These are phyloP conservation scores for Schizochytrium sp. DNA, from an alignment of 108 stramenopile species.

Conservation along the genomic window DNA sequence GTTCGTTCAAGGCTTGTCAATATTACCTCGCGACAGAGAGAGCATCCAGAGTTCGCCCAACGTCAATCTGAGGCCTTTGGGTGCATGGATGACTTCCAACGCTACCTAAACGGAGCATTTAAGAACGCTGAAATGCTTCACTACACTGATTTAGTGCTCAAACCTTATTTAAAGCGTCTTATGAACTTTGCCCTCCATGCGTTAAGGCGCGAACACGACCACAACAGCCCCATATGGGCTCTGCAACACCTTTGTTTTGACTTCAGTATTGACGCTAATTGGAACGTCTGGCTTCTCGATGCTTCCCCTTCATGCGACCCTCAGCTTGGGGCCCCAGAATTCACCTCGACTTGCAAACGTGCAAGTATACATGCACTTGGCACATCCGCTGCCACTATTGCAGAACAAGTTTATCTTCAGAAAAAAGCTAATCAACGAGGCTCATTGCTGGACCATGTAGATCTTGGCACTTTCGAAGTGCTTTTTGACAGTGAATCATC, in stretches of 20 bases:
- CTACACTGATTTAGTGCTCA: conserved; percentile 37
- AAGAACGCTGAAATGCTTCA: conserved; percentile 48
- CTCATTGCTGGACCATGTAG: conserved; percentile 30
- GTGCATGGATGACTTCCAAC: conserved; percentile 57
- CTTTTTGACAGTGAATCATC: conserved; percentile 51
- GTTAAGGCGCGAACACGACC: conserved; percentile 55
- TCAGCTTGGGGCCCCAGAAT: conserved; percentile 27
- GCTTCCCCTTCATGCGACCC: conserved; percentile 24
- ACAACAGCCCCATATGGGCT: conserved; percentile 34
- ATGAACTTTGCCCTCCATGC: conserved; percentile 58
- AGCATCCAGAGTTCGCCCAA: conserved; percentile 43
- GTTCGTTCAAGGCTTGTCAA: conserved; percentile 9
- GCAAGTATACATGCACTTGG: conserved; percentile 28
- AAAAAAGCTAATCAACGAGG: conserved; percentile 3
- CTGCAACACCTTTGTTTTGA: conserved; percentile 53
- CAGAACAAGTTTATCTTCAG: neutral
- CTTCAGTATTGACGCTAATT: conserved; percentile 34
- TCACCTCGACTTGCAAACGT: conserved; percentile 19
- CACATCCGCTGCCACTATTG: neutral
- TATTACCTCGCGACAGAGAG: conserved; percentile 34
- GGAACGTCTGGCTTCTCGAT: conserved; percentile 60
- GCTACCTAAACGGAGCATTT: neutral
- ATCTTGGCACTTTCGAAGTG: conserved; percentile 42
- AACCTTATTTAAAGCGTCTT: conserved; percentile 49
- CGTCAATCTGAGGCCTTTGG: conserved; percentile 25